Percentiles rank a stretch among this genome's conserved stretches.
phyloP scores from a whole-genome alignment of 345 rosid genomes.

The Diplotaxis tenuifolia region DNA sequence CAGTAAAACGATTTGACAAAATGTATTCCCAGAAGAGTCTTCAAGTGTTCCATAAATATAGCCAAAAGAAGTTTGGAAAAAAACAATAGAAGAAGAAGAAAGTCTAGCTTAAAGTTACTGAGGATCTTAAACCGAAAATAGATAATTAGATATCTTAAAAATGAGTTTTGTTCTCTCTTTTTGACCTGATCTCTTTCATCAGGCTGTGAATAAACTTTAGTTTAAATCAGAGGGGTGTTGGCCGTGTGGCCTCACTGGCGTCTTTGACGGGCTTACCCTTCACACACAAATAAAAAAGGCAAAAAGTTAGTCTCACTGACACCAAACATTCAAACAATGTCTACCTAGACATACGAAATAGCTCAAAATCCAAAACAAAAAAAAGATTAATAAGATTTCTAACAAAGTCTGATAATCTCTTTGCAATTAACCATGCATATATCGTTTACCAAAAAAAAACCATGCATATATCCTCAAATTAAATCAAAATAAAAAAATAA shows the following conservation, averaged over 20 bases:
- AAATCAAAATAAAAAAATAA: neutral
- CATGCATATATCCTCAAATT: neutral
- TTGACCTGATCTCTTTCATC: neutral
- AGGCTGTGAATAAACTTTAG: conserved; percentile 19
- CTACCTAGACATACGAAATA: neutral
- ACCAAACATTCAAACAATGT: too few relatives aligned
- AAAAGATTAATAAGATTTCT: neutral
- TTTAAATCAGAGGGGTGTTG: conserved; percentile 50
- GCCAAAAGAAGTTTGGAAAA: neutral
- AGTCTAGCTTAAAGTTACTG: neutral
- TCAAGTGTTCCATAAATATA: neutral
- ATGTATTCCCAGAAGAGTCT: neutral
- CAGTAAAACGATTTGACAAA: neutral
- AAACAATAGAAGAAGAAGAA: neutral
- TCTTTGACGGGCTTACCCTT: conserved; percentile 98
- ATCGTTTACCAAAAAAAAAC: too few relatives aligned
- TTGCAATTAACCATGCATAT: neutral
- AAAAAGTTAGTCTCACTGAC: neutral
- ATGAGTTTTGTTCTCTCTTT: neutral
- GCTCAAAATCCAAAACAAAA: neutral
- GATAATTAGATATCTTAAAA: neutral
- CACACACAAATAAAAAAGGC: neutral
- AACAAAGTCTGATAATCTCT: neutral
- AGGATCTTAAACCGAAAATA: neutral
- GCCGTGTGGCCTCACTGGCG: conserved; percentile 80